Percentiles rank a stretch among this genome's conserved stretches.
Conservation (phyloP, 192 early-diverging fungal species). For the Entomortierella beljakovae region DNA sequence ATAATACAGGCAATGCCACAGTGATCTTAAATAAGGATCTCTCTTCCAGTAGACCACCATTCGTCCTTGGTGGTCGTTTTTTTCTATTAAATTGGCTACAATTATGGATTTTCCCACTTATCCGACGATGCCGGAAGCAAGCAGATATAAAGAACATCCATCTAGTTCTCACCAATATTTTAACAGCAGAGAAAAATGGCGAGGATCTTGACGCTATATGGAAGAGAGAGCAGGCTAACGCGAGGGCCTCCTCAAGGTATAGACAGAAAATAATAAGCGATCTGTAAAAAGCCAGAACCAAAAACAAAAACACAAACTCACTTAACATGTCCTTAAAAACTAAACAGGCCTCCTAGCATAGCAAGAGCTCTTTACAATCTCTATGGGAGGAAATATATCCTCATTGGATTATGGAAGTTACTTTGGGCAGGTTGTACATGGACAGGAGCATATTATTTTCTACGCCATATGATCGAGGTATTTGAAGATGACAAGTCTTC, state of each 20-base stretch:
- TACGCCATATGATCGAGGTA: conserved; percentile 25
- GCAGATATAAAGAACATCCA: conserved; percentile 20
- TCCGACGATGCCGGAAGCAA: conserved; percentile 30
- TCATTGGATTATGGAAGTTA: conserved; percentile 69
- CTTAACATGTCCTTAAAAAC: not conserved
- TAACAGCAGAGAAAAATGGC: conserved; percentile 25
- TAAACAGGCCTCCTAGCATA: conserved; percentile 16
- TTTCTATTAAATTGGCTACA: conserved; percentile 39
- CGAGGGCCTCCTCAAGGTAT: conserved; percentile 13
- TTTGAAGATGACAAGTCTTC: not conserved
- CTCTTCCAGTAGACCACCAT: not conserved
- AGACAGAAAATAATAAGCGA: not conserved
- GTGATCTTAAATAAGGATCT: not conserved
- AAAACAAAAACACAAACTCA: too few relatives aligned
- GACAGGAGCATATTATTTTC: conserved; percentile 62
- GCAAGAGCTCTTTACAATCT: conserved; percentile 21
- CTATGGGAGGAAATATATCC: conserved; percentile 52
- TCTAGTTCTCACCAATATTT: conserved; percentile 10
- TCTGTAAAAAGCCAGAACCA: not conserved
- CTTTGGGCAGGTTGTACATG: conserved; percentile 70
- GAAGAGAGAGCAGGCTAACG: conserved; percentile 17
- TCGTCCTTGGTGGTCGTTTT: conserved; percentile 32
- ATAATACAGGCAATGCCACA: too few relatives aligned
- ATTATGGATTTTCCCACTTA: conserved; percentile 29
- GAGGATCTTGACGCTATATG: conserved; percentile 35